phyloP scores from a whole-genome alignment of 805 yeast species.

The Saturnispora hagleri region DNA sequence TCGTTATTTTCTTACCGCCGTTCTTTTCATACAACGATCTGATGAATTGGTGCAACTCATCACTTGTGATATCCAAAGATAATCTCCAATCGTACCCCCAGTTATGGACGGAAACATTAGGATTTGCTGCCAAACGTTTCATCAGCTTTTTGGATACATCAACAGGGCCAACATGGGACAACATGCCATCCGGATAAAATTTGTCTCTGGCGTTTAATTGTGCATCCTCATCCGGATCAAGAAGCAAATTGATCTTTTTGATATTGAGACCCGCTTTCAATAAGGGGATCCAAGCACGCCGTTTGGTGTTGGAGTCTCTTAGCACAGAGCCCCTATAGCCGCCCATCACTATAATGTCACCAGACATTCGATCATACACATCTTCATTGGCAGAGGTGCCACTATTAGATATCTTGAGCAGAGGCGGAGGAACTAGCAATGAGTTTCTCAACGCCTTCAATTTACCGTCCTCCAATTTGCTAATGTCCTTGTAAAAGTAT shows the following conservation, averaged over 20 bases:
- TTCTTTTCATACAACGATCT: conserved; percentile 32
- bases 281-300: conserved; percentile 76
- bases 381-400: not conserved
- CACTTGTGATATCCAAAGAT: conserved; percentile 47
- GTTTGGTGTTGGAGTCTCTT: conserved; percentile 51
- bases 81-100: conserved; percentile 96
- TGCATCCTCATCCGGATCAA: conserved; percentile 69
- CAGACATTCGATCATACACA: conserved; percentile 49
- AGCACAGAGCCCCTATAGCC: conserved; percentile 83
- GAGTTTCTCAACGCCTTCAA: conserved; percentile 62
- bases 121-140: conserved; percentile 42
- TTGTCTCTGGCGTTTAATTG: conserved; percentile 44
- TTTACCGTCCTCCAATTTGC: conserved; percentile 58
- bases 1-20: conserved; percentile 51
- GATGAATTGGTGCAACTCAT: conserved; percentile 43
- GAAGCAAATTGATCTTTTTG: conserved; percentile 53
- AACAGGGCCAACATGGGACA: conserved; percentile 79
- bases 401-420: not conserved
- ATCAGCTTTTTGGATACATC: conserved; percentile 63
- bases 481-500: conserved; percentile 40
- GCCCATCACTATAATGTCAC: conserved; percentile 74
- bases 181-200: conserved; percentile 65
- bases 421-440: conserved; percentile 27
- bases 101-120: conserved; percentile 53
- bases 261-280: conserved; percentile 74